phyloP scores from a whole-genome alignment of 108 stramenopile genomes.

The Nitzschia sp. region DNA sequence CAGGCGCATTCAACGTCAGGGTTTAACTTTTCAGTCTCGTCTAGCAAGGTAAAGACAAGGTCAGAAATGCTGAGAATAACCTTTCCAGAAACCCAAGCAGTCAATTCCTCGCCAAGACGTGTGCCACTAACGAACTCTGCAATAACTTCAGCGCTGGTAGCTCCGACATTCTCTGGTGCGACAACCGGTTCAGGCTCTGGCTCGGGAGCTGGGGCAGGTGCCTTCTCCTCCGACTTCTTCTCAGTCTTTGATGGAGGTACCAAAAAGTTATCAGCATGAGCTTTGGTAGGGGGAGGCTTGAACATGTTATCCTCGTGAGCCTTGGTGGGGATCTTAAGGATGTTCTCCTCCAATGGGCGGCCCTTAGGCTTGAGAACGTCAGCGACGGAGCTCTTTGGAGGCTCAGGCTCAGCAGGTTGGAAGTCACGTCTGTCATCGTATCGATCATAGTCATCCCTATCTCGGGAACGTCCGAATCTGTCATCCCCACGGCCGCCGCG shows the following conservation, averaged over 20 bases:
- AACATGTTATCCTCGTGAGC: conserved; percentile 45
- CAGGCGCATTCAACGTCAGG: conserved; percentile 75
- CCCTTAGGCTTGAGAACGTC: conserved; percentile 43
- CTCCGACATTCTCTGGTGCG: conserved; percentile 5
- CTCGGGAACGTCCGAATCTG: conserved; percentile 38
- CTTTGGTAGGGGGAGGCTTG: conserved; percentile 39
- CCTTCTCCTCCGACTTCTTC: conserved; percentile 40
- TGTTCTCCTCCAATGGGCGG: conserved; percentile 42
- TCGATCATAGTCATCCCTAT: conserved; percentile 36
- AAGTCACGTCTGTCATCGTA: conserved; percentile 29
- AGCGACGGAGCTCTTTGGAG: conserved; percentile 30
- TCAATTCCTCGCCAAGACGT: conserved; percentile 69
- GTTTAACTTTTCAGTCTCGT: conserved; percentile 59
- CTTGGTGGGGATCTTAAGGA: conserved; percentile 48
- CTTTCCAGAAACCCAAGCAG: conserved; percentile 59
- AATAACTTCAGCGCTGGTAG: conserved; percentile 43
- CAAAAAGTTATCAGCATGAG: conserved; percentile 5
- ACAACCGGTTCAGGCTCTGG: conserved; percentile 34
- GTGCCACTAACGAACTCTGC: conserved; percentile 66
- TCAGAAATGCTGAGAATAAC: conserved; percentile 62
- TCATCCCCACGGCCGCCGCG: conserved; percentile 30
- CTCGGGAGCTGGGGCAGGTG: conserved; percentile 25
- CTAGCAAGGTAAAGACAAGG: conserved; percentile 60
- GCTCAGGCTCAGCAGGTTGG: conserved; percentile 10
- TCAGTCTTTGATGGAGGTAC: conserved; percentile 41